These are phyloP conservation scores for Penicillium diatomitis DNA, from an alignment of 495 filamentous ascomycete species.

Conservation along the genomic window DNA sequence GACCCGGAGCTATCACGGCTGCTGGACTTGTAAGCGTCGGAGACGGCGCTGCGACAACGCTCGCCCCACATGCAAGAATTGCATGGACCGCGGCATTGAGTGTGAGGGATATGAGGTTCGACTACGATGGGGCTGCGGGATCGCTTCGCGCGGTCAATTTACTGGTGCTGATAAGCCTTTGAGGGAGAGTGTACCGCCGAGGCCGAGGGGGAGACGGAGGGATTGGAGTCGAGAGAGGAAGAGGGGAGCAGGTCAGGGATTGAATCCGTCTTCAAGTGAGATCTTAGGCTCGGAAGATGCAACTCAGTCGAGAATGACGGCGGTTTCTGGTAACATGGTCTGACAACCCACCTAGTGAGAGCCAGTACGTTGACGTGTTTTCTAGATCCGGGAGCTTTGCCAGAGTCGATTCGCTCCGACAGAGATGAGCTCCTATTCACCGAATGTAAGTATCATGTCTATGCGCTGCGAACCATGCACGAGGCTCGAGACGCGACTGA, in stretches of 20 bases:
- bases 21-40: constrained; percentile 33
- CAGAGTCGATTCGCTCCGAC: background rate
- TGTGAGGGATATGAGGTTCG: constrained; percentile 32
- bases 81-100: constrained; percentile 14
- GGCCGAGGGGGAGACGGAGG: constrained; percentile 20
- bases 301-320: background rate
- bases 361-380: too few relatives aligned
- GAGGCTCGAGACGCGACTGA: background rate
- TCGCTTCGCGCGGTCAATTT: constrained; percentile 28
- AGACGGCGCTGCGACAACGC: constrained; percentile 24
- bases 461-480: background rate
- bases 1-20: constrained; percentile 27
- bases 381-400: background rate
- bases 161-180: constrained; percentile 28
- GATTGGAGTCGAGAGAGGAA: constrained; percentile 20
- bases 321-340: too few relatives aligned
- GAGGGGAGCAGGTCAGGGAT: background rate
- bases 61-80: constrained; percentile 20
- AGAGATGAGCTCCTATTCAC: constrained; percentile 21
- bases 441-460: constrained; percentile 16
- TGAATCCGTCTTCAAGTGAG: too few relatives aligned
- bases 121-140: constrained; percentile 27
- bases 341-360: too few relatives aligned
- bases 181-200: constrained; percentile 12
- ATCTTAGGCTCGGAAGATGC: background rate